A percentile compares a stretch with the other conserved stretches of the same genome.
Conservation (phyloP, 345 rosid genomes). For the Citrus maxima region DNA sequence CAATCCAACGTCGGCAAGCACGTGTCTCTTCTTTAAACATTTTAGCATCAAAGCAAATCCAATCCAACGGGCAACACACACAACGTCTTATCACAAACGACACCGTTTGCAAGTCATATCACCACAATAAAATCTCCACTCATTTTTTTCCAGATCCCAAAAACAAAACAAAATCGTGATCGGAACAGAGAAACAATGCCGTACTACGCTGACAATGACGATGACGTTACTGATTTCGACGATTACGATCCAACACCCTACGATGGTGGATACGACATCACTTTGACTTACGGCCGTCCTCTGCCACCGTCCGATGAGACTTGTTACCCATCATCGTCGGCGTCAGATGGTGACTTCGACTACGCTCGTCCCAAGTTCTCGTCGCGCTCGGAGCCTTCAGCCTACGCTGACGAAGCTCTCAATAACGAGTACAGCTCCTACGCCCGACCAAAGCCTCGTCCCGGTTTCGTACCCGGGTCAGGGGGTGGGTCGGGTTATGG, state of each 20-base stretch:
- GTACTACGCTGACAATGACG: conserved; percentile 53
- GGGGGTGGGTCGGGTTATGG: conserved; percentile 21
- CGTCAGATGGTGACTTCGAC: conserved; percentile 45
- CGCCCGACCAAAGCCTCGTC: conserved; percentile 71
- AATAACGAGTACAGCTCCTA: conserved; percentile 78
- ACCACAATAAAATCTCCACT: background rate
- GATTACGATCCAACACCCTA: conserved; percentile 90
- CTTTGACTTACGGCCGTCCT: conserved; percentile 75
- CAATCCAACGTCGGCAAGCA: background rate
- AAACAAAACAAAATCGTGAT: background rate
- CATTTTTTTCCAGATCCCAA: background rate
- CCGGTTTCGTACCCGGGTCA: conserved; percentile 41
- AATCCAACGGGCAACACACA: background rate
- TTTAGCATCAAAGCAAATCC: background rate
- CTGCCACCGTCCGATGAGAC: conserved; percentile 61
- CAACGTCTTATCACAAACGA: background rate
- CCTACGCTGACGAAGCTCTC: conserved; percentile 71
- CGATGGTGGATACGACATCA: conserved; percentile 83
- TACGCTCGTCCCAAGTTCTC: conserved; percentile 69
- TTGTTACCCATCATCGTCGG: conserved; percentile 52
- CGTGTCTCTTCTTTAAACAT: background rate
- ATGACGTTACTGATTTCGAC: conserved; percentile 67
- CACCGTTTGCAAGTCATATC: background rate
- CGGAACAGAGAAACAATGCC: conserved; percentile 52
- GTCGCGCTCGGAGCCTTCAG: conserved; percentile 59